A percentile compares a stretch with the other conserved stretches of the same genome.
These are phyloP conservation scores for Candida albicans DNA, from an alignment of 1,139 yeast species.

Conservation along the genomic window DNA sequence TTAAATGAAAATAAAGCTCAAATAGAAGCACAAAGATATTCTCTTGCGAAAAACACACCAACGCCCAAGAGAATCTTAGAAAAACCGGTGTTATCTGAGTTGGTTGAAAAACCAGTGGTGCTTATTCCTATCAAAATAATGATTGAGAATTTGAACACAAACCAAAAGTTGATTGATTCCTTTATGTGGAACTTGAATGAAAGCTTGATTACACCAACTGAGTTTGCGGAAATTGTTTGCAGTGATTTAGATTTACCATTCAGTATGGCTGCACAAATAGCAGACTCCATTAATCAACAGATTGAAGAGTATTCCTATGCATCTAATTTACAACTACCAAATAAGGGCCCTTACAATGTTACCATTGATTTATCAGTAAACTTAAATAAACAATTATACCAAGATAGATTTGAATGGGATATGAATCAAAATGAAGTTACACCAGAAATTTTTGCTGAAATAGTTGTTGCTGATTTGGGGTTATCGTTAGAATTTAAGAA, in stretches of 20 bases:
- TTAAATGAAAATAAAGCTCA: slow-evolving; percentile 22
- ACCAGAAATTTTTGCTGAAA: slow-evolving; percentile 82
- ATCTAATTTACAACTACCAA: slow-evolving; percentile 59
- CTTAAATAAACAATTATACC: slow-evolving; percentile 78
- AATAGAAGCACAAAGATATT: slow-evolving; percentile 31
- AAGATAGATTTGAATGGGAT: slow-evolving; percentile 97
- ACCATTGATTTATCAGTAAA: slow-evolving; percentile 80
- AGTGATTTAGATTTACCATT: slow-evolving; percentile 80
- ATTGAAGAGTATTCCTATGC: slow-evolving; percentile 65
- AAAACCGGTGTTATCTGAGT: slow-evolving; percentile 26
- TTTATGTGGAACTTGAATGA: slow-evolving; percentile 92
- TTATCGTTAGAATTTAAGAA: slow-evolving; percentile 83
- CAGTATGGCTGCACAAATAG: slow-evolving; percentile 61
- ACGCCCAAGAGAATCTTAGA: slow-evolving; percentile 27
- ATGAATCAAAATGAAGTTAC: slow-evolving; percentile 61
- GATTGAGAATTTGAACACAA: slow-evolving; percentile 65
- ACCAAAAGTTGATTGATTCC: slow-evolving; percentile 67
- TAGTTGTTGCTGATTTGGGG: slow-evolving; percentile 83
- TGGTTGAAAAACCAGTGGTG: slow-evolving; percentile 36
- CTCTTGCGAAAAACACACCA: slow-evolving; percentile 37
- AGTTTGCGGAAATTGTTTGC: slow-evolving; percentile 77
- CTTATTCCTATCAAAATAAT: slow-evolving; percentile 80
- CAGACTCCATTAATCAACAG: slow-evolving; percentile 74
- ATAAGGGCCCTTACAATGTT: slow-evolving; percentile 71
- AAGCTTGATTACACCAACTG: slow-evolving; percentile 73